phyloP scores from a whole-genome alignment of 345 rosid species.

The Toxicodendron radicans region DNA sequence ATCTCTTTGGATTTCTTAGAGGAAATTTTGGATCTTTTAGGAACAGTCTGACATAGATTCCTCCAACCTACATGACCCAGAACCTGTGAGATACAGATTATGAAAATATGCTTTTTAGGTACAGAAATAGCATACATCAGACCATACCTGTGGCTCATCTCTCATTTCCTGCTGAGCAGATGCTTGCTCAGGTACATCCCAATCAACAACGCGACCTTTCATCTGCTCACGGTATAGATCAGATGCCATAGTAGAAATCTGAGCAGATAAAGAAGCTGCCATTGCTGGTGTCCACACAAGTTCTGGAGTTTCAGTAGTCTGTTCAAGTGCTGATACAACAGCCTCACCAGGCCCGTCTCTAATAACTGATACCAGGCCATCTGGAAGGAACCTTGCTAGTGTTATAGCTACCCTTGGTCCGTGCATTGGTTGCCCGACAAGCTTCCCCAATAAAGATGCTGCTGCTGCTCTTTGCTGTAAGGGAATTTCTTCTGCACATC shows the following conservation, averaged over 20 bases:
- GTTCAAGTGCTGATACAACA: constrained; percentile 86
- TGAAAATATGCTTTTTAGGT: not conserved
- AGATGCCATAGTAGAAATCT: constrained; percentile 92
- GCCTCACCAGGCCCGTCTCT: constrained; percentile 99
- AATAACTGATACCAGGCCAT: constrained; percentile 87
- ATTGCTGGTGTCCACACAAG: constrained; percentile 99
- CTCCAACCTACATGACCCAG: constrained; percentile 73
- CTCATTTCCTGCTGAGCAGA: constrained; percentile 88
- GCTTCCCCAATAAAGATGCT: constrained; percentile 95
- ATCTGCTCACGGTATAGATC: constrained; percentile 88
- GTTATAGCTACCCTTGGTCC: constrained; percentile 99
- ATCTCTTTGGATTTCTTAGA: constrained; percentile 91
- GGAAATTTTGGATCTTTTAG: constrained; percentile 97
- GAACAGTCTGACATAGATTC: constrained; percentile 91
- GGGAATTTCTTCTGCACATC: constrained; percentile 84
- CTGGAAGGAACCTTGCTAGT: constrained; percentile 94
- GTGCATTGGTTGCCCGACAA: constrained; percentile 97
- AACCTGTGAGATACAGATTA: constrained; percentile 19
- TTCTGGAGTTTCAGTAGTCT: constrained; percentile 95
- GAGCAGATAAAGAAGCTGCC: constrained; percentile 97
- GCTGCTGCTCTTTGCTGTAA: constrained; percentile 96
- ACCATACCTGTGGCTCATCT: constrained; percentile 85
- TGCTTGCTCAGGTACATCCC: constrained; percentile 98
- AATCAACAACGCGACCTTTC: constrained; percentile 89
- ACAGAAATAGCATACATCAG: constrained; percentile 8